phyloP scores from a whole-genome alignment of 2,329 filamentous ascomycete species.

The Phaeophleospora eucalypticola region DNA sequence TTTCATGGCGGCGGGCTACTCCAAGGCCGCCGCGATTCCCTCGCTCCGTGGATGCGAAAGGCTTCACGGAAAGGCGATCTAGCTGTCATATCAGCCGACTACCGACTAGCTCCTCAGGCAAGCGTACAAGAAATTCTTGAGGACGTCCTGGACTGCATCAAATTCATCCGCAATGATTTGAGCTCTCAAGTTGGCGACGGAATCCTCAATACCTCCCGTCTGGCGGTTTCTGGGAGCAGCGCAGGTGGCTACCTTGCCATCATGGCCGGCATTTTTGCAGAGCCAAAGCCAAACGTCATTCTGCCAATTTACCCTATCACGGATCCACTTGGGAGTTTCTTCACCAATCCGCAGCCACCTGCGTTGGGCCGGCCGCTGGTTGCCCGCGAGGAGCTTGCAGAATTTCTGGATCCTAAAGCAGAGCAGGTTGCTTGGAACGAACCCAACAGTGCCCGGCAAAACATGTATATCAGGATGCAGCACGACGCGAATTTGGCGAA shows the following conservation, averaged over 20 bases:
- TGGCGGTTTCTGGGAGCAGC: conserved; percentile 30
- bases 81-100: conserved; percentile 31
- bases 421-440: conserved; percentile 24
- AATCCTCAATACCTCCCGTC: conserved; percentile 18
- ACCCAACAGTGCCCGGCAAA: conserved; percentile 11
- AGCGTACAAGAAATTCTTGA: conserved; percentile 28
- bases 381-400: conserved; percentile 14
- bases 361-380: conserved; percentile 15
- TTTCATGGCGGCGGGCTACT: conserved; percentile 30
- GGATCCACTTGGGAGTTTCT: conserved; percentile 31
- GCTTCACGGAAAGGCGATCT: conserved; percentile 24
- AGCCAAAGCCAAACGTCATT: conserved; percentile 32
- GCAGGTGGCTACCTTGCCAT: conserved; percentile 32
- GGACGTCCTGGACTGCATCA: conserved; percentile 28
- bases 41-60: conserved; percentile 27
- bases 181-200: conserved; percentile 13
- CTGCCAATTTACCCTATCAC: conserved; percentile 33
- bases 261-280: conserved; percentile 28
- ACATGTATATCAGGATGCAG: conserved; percentile 29
- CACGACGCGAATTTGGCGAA: conserved; percentile 26
- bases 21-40: conserved; percentile 24
- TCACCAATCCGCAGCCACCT: conserved; percentile 28
- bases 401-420: conserved; percentile 22
- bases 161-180: conserved; percentile 24
- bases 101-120: conserved; percentile 32